Evolutionary conservation across 805 yeast species (phyloP), one percentile per base, ranked within the genome.

Genomic region (Wickerhamomyces hampshirensis): DNA sequence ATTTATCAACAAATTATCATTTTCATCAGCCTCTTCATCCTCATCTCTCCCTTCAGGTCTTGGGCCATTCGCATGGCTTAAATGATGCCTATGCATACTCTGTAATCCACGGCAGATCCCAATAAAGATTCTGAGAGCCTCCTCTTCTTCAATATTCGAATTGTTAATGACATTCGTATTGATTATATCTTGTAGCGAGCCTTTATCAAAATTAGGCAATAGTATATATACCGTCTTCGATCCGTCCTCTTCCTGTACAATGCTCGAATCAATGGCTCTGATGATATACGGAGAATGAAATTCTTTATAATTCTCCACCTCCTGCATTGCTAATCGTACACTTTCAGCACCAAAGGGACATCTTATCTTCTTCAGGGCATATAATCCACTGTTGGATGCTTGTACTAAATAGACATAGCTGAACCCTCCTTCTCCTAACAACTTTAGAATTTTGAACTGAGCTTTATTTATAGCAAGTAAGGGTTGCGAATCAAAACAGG

Each of bases 401-500:
- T 76, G 68, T 4, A 88, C 95, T 16, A 87, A 64, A 53, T 89
- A 89, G 7, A 86, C 95, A 48, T 83, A 87, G 1, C 95, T 80
- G 54, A 83, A 84, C 11, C 93, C 94, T 3, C 95, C 95, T 62
- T 88, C 97, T 8, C 95, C 96, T 6, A 89, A 64, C n/a, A 89
- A 68, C 40, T 76, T 71, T 36, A 77, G 61, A 13, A 89, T 80
- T 48, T 66, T 68, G 62, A 81, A 84, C 32, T 66, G 65, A 26
- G 74, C 68, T 37, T 75, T 74, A 56, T 84, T 83, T 44, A 89
- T 73, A 13, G 66, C 52, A 9, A 88, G 62, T 7, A 69, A 68
- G 1, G 93, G 89, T 12, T 73, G 51, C n/a, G 57, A 44, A 23
- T 46, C 55, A 30, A 68, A 56, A 21, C 54, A 51, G 17, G 46